Evolutionary conservation across 2,329 filamentous ascomycete species (phyloP).

Genomic region (Aspergillus spinulosporus): DNA sequence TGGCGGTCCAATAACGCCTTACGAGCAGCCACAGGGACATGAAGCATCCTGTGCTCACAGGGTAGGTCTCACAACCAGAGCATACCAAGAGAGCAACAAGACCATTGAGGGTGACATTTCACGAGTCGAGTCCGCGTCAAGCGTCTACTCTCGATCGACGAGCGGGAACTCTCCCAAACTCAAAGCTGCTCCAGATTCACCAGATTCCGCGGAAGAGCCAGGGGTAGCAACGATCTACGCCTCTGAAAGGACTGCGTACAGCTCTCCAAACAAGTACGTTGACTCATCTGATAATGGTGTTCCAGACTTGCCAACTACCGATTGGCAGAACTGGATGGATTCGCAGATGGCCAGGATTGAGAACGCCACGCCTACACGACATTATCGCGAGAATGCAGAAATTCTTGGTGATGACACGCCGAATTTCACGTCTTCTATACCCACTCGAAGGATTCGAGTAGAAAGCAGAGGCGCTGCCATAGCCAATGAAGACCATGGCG

Average conservation of each 20-base stretch:
- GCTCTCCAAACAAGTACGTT: slow-evolving; percentile 30
- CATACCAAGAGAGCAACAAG: slow-evolving; percentile 22
- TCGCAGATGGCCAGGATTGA: slow-evolving; percentile 38
- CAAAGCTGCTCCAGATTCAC: slow-evolving; percentile 2
- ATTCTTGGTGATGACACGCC: slow-evolving; percentile 30
- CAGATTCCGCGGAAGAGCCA: slow-evolving; percentile 24
- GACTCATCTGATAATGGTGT: slow-evolving; percentile 2
- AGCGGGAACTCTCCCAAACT: slow-evolving; percentile 33
- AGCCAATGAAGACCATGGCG: neutral
- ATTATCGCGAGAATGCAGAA: slow-evolving; percentile 43
- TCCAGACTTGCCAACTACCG: slow-evolving; percentile 28
- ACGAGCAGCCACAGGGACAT: slow-evolving; percentile 11
- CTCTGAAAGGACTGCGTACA: slow-evolving; percentile 32
- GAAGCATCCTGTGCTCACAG: neutral
- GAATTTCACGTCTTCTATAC: slow-evolving; percentile 10
- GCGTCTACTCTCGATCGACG: slow-evolving; percentile 46
- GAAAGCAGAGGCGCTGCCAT: slow-evolving; percentile 1
- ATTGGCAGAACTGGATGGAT: slow-evolving; percentile 43
- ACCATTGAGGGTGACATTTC: slow-evolving; percentile 19
- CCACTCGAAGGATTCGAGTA: slow-evolving; percentile 3
- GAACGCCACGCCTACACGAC: slow-evolving; percentile 28
- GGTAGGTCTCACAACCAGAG: neutral
- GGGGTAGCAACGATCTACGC: slow-evolving; percentile 43
- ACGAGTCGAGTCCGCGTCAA: slow-evolving; percentile 32
- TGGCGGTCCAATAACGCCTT: slow-evolving; percentile 26